A percentile compares a stretch with the other conserved stretches of the same genome.
Conservation (phyloP, 2,329 filamentous ascomycete species). For the Pseudopithomyces maydicus region DNA sequence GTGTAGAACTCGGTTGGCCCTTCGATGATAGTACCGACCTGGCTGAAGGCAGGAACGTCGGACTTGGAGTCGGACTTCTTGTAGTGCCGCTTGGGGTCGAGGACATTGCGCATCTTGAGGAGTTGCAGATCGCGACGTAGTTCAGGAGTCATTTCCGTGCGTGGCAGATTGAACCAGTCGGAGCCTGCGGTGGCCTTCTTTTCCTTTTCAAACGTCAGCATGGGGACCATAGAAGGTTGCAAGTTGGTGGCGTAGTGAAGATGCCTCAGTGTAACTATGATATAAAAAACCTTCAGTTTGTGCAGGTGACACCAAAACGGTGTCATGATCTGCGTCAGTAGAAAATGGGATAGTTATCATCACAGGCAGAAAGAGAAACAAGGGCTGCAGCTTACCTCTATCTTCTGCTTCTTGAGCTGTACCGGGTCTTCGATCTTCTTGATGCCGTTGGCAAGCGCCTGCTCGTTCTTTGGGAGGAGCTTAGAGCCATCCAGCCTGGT, state of each 20-base stretch:
- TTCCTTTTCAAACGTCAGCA: conserved; percentile 48
- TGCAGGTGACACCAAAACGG: conserved; percentile 81
- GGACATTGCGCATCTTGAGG: conserved; percentile 82
- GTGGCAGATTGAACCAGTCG: conserved; percentile 86
- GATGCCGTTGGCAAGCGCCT: conserved; percentile 53
- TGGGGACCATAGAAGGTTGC: conserved; percentile 12
- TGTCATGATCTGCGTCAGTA: conserved; percentile 74
- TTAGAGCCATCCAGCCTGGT: conserved; percentile 59
- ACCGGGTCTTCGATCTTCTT: conserved; percentile 61
- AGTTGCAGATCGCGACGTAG: conserved; percentile 89
- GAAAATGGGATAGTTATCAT: conserved; percentile 76
- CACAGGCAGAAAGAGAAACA: conserved; percentile 56
- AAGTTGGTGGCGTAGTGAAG: conserved; percentile 5
- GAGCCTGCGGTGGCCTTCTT: conserved; percentile 73
- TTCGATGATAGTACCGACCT: conserved; percentile 86
- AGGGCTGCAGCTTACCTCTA: conserved; percentile 54
- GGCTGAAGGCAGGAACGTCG: conserved; percentile 79
- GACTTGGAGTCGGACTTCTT: conserved; percentile 80
- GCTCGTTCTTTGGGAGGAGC: conserved; percentile 55
- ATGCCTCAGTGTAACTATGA: conserved; percentile 78
- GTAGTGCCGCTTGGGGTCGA: conserved; percentile 89
- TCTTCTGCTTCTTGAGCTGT: conserved; percentile 51
- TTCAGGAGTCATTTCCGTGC: conserved; percentile 81
- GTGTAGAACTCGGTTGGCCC: conserved; percentile 88
- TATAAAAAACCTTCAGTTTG: conserved; percentile 66